Percentiles rank a stretch among this genome's conserved stretches.
Conservation (phyloP, 352 stramenopile genomes). For the Globisporangium rhizosaccharum region DNA sequence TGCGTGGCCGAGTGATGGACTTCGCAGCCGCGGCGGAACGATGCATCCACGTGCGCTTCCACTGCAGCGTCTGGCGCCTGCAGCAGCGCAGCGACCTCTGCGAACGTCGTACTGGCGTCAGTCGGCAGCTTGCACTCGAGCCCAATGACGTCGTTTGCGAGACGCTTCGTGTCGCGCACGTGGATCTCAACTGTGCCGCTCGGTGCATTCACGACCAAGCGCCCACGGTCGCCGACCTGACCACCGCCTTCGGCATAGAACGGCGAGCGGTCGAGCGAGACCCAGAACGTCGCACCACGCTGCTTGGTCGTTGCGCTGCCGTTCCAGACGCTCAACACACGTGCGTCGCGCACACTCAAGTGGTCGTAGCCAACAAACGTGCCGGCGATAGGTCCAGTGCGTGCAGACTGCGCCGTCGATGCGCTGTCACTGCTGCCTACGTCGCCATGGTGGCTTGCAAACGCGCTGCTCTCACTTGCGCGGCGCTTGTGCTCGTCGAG, state of each 20-base stretch:
- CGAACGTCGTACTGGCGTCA: constrained; percentile 13
- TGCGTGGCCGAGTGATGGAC: constrained; percentile 80
- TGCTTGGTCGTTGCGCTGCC: not conserved
- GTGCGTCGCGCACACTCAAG: constrained; percentile 26
- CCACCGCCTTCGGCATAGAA: constrained; percentile 78
- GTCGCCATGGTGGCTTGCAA: constrained; percentile 19
- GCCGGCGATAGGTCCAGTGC: constrained; percentile 1
- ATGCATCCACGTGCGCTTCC: constrained; percentile 38
- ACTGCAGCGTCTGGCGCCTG: constrained; percentile 14
- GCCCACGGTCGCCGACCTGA: constrained; percentile 63
- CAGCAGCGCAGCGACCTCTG: constrained; percentile 22
- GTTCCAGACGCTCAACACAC: constrained; percentile 34
- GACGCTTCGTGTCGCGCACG: constrained; percentile 44
- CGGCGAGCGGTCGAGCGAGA: constrained; percentile 53
- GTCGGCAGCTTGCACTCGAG: constrained; percentile 39
- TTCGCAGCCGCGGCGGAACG: constrained; percentile 43
- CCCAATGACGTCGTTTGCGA: constrained; percentile 32
- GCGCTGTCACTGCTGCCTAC: not conserved
- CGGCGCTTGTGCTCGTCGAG: constrained; percentile 49
- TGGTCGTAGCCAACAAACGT: constrained; percentile 64
- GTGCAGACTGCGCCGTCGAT: not conserved
- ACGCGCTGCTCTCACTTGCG: constrained; percentile 37
- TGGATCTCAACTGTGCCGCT: constrained; percentile 3
- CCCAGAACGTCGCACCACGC: constrained; percentile 17
- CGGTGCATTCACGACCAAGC: constrained; percentile 22